Evolutionary conservation across 495 filamentous ascomycete species (phyloP).

Genomic region (Xylaria intraflava): DNA sequence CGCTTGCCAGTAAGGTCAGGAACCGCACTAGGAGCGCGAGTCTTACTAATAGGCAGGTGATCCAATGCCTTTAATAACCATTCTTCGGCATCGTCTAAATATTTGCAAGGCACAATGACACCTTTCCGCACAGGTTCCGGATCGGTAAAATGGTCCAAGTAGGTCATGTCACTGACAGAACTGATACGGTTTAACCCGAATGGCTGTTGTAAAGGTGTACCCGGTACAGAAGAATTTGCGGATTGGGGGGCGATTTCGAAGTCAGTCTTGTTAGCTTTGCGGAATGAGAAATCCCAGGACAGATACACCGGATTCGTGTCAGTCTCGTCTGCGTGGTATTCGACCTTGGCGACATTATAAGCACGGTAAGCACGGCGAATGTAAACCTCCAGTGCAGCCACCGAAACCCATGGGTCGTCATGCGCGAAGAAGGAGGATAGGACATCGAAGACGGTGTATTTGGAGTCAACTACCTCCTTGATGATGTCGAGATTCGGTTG

Average conservation of each 20-base stretch:
- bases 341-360: constrained; percentile 77
- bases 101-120: constrained; percentile 87
- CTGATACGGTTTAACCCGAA: constrained; percentile 69
- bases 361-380: constrained; percentile 94
- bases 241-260: constrained; percentile 73
- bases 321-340: constrained; percentile 69
- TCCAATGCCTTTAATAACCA: constrained; percentile 74
- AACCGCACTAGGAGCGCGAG: constrained; percentile 40
- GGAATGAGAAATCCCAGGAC: constrained; percentile 91
- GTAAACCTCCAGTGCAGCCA: constrained; percentile 93
- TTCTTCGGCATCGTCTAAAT: constrained; percentile 90
- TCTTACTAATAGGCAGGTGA: constrained; percentile 57
- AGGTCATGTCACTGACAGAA: constrained; percentile 96
- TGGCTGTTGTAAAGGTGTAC: constrained; percentile 59
- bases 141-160: constrained; percentile 59
- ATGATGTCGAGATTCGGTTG: constrained; percentile 80
- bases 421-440: constrained; percentile 90
- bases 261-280: constrained; percentile 85
- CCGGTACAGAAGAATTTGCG: constrained; percentile 72
- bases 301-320: constrained; percentile 71
- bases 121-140: constrained; percentile 82
- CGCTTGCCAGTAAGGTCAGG: constrained; percentile 70
- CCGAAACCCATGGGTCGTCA: constrained; percentile 87
- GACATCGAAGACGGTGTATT: constrained; percentile 97
- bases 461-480: constrained; percentile 96